Evolutionary conservation across 306 rosid genomes (phyloP).

Genomic region (Malus sylvestris): DNA sequence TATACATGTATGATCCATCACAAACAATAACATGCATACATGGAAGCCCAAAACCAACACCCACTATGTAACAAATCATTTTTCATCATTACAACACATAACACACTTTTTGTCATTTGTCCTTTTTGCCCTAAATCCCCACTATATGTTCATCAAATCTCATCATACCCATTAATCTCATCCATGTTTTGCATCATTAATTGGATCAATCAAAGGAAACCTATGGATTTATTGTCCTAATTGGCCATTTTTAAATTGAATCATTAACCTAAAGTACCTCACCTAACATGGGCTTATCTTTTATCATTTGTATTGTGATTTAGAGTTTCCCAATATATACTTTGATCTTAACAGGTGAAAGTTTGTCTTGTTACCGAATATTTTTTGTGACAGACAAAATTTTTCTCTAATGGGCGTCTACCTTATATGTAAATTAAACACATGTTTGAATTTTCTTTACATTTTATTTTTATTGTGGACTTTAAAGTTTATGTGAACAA

Average conservation of each 20-base stretch:
- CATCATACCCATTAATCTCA: slow-evolving; percentile 15
- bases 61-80: too few relatives aligned
- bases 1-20: too few relatives aligned
- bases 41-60: not conserved
- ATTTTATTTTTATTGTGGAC: not conserved
- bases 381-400: too few relatives aligned
- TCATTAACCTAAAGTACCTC: not conserved
- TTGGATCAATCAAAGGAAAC: not conserved
- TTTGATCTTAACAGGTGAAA: not conserved
- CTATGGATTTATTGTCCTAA: not conserved
- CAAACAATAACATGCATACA: slow-evolving; percentile 36
- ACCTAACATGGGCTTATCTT: not conserved
- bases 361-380: too few relatives aligned
- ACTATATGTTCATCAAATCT: too few relatives aligned
- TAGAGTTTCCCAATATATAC: not conserved
- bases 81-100: too few relatives aligned
- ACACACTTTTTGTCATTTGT: too few relatives aligned
- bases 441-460: not conserved
- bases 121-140: too few relatives aligned
- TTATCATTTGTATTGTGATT: not conserved
- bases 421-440: not conserved
- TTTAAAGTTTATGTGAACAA: not conserved
- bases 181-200: not conserved
- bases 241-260: not conserved
- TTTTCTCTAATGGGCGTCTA: not conserved